These are phyloP conservation scores for Ophiostoma sp. DNA, from an alignment of 2,329 filamentous ascomycete genomes.

Conservation along the genomic window DNA sequence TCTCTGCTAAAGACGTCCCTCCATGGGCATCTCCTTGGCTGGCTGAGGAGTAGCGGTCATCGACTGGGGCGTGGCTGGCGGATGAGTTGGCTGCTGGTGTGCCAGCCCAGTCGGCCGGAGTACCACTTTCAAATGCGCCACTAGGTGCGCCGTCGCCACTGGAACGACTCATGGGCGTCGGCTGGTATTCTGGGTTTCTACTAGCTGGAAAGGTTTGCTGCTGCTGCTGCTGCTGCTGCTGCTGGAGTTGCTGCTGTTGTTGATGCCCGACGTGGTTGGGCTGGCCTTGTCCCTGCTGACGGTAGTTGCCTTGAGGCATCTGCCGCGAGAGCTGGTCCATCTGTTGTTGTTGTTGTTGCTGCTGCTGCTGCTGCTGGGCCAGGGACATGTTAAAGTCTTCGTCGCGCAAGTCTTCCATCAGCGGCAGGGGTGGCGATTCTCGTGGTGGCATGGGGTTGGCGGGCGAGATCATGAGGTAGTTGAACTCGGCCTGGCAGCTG, in stretches of 20 bases:
- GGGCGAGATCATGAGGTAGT: constrained; percentile 62
- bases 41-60: background rate
- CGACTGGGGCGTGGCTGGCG: background rate
- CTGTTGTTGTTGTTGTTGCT: constrained; percentile 38
- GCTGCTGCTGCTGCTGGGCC: constrained; percentile 38
- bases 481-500: constrained; percentile 60
- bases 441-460: constrained; percentile 61
- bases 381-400: constrained; percentile 46
- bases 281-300: constrained; percentile 2
- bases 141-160: constrained; percentile 41
- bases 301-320: background rate
- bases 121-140: constrained; percentile 30
- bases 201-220: constrained; percentile 40
- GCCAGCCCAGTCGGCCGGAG: constrained; percentile 31
- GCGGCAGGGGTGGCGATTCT: constrained; percentile 51
- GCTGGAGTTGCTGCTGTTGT: constrained; percentile 34
- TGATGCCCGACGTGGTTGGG: constrained; percentile 31
- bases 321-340: constrained; percentile 12
- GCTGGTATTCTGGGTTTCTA: constrained; percentile 39
- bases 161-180: constrained; percentile 48
- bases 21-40: background rate
- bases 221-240: constrained; percentile 36
- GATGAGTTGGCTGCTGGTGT: background rate
- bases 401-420: constrained; percentile 55
- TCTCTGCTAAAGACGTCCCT: constrained; percentile 5